Conservation (phyloP, 768 basidiomycete genomes). For the Tremella yokohamensis region DNA sequence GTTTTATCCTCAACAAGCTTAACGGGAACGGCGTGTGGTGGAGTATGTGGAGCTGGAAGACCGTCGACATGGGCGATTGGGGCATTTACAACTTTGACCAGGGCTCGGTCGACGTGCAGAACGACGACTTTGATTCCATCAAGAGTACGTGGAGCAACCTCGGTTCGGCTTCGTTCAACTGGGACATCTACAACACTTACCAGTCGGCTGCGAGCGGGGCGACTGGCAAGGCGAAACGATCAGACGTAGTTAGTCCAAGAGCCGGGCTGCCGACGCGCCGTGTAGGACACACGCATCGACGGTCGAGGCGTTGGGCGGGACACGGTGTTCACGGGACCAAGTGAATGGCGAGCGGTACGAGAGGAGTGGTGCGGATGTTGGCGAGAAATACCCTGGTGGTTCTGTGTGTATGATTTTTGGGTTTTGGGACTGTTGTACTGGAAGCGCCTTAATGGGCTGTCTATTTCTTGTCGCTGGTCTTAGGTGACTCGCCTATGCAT, state of each 20-base stretch:
- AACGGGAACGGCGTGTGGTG: slow-evolving; percentile 33
- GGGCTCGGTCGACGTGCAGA: slow-evolving; percentile 28
- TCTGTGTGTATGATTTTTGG: too few species aligned
- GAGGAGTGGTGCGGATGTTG: too few species aligned
- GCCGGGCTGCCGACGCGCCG: background rate
- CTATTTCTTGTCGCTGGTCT: too few species aligned
- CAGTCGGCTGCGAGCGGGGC: slow-evolving; percentile 19
- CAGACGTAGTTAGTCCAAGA: background rate
- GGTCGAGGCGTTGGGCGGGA: too few species aligned
- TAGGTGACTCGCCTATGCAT: too few species aligned
- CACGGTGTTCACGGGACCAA: too few species aligned
- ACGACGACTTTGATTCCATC: slow-evolving; percentile 37
- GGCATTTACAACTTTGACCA: slow-evolving; percentile 32
- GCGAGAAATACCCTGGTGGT: too few species aligned
- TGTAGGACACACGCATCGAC: too few species aligned
- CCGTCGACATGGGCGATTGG: slow-evolving; percentile 26
- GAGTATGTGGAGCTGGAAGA: slow-evolving; percentile 34
- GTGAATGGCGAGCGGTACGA: too few species aligned
- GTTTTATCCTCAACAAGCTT: slow-evolving; percentile 32
- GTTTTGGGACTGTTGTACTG: too few species aligned
- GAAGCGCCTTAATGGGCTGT: too few species aligned
- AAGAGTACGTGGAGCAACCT: slow-evolving; percentile 32
- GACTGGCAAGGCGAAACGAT: slow-evolving; percentile 4
- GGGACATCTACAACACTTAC: slow-evolving; percentile 19
- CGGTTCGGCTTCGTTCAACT: slow-evolving; percentile 16